Evolutionary conservation across 2,329 filamentous ascomycete species (phyloP), one percentile per base, ranked within the genome.

Genomic region (Botrytis fragariae): DNA sequence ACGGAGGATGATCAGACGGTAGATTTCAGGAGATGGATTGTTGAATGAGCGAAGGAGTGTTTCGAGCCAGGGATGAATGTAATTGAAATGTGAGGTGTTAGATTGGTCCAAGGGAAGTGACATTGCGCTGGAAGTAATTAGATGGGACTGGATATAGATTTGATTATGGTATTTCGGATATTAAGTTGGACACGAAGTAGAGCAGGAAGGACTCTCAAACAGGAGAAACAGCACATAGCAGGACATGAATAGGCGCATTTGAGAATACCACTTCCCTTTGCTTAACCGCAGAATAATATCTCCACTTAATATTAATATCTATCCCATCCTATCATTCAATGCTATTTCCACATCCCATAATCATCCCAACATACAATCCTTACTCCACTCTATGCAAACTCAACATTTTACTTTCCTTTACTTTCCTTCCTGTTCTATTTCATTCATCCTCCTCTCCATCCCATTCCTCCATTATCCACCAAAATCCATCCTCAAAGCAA

Each of bases 401-500:
- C n/a, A 57, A 57, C 16, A 29, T 71, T 54, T 39, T 25, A 20
- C 4, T 39, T 29, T 16, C 10, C 18, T 37, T 45, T 32, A 35
- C 7, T 63, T n/a, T 22, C 35, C 4, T 37, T 44, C 14, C 14
- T 42, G n/a, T 22, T 0, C 14, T 42, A n/a, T 45, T 2, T 20
- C 29, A 25, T 29, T 22, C 9, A 18, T 20, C 25, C 8, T 1
- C 32, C 35, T 18, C 18, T 45, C 25, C 7, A 29, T 32, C 12
- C 25, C 22, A 10, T 29, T 44, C 6, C 3, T 12, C 29, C 32
- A 44, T 93, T 92, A 80, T 14, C 59, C 76, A 18, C 89, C 89
- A 87, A 99, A 98, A 82, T 97, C 87, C 93, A 98, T 97, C 87
- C 97, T 96, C 80, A 99, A 83, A 71, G 94, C 94, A 86, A 99